phyloP scores from a whole-genome alignment of 176 grass and related monocot species.

The Calamus simplicifolius region DNA sequence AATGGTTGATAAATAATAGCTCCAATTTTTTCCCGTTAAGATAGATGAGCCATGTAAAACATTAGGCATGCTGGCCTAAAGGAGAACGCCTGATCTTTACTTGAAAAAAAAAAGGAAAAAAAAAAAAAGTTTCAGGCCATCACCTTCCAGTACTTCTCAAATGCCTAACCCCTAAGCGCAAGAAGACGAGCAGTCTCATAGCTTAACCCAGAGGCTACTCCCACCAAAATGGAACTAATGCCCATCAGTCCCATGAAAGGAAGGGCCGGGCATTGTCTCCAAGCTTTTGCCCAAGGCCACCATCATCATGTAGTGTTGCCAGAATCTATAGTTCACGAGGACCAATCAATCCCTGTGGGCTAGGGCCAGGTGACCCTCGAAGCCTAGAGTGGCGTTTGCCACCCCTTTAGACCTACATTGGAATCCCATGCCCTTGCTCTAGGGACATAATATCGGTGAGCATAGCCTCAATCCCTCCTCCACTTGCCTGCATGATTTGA shows the following conservation, averaged over 20 bases:
- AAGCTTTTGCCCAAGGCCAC: background rate
- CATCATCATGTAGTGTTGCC: too few species aligned
- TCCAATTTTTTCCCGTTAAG: too few species aligned
- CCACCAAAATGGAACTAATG: slow-evolving; percentile 22
- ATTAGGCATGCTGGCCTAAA: too few species aligned
- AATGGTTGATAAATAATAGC: too few species aligned
- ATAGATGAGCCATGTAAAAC: too few species aligned
- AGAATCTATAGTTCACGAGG: background rate
- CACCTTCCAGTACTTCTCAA: too few species aligned
- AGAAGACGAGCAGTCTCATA: background rate
- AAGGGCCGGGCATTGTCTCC: background rate
- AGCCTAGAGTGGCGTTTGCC: background rate
- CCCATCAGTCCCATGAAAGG: slow-evolving; percentile 25
- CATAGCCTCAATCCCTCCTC: too few species aligned
- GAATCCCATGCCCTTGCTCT: background rate
- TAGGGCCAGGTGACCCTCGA: background rate
- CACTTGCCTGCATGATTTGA: too few species aligned
- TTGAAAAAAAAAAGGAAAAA: too few species aligned
- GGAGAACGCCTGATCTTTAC: too few species aligned
- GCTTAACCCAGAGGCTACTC: background rate
- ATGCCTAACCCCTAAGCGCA: background rate
- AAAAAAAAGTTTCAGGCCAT: too few species aligned
- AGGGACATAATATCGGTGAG: too few species aligned
- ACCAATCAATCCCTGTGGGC: slow-evolving; percentile 22
- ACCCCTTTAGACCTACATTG: slow-evolving; percentile 8